phyloP scores from a whole-genome alignment of 2,329 filamentous ascomycete species.

The Delphinella strobiligena region DNA sequence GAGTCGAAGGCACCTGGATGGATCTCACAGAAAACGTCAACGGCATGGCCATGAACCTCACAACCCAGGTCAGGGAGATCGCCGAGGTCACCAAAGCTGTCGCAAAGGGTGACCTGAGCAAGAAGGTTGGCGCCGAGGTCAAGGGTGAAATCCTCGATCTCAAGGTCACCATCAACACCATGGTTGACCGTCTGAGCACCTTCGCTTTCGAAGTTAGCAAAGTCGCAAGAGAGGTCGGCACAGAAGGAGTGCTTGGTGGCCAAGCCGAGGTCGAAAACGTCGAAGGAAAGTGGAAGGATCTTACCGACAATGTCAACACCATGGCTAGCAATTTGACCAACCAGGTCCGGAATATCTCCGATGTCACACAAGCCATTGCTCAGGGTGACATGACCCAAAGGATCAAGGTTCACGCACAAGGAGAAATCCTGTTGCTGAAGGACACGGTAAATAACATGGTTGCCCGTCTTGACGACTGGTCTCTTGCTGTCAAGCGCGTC shows the following conservation, averaged over 20 bases:
- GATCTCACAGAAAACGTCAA: slow-evolving; percentile 43
- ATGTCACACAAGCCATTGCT: slow-evolving; percentile 88
- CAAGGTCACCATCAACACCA: slow-evolving; percentile 74
- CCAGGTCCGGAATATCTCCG: slow-evolving; percentile 80
- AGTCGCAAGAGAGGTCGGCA: slow-evolving; percentile 52
- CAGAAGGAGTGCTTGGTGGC: slow-evolving; percentile 51
- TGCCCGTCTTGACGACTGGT: slow-evolving; percentile 86
- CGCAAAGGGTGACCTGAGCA: slow-evolving; percentile 38
- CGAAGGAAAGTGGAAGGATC: slow-evolving; percentile 54
- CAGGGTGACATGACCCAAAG: slow-evolving; percentile 93
- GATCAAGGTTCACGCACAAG: slow-evolving; percentile 88
- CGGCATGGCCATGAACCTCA: slow-evolving; percentile 40
- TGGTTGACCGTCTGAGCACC: slow-evolving; percentile 53
- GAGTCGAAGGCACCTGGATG: slow-evolving; percentile 42
- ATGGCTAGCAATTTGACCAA: slow-evolving; percentile 53
- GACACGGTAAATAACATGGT: slow-evolving; percentile 99
- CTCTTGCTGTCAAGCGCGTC: slow-evolving; percentile 87
- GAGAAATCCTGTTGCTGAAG: slow-evolving; percentile 86
- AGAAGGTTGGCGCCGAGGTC: slow-evolving; percentile 40
- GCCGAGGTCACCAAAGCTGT: slow-evolving; percentile 42
- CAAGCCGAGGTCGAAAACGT: slow-evolving; percentile 54
- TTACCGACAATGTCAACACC: slow-evolving; percentile 56
- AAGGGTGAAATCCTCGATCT: slow-evolving; percentile 44
- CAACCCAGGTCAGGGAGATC: slow-evolving; percentile 41
- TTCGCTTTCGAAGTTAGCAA: slow-evolving; percentile 56